Evolutionary conservation across 1,284 basidiomycete genomes (phyloP), one percentile per base, ranked within the genome.

Genomic region (Vanrija sp.): DNA sequence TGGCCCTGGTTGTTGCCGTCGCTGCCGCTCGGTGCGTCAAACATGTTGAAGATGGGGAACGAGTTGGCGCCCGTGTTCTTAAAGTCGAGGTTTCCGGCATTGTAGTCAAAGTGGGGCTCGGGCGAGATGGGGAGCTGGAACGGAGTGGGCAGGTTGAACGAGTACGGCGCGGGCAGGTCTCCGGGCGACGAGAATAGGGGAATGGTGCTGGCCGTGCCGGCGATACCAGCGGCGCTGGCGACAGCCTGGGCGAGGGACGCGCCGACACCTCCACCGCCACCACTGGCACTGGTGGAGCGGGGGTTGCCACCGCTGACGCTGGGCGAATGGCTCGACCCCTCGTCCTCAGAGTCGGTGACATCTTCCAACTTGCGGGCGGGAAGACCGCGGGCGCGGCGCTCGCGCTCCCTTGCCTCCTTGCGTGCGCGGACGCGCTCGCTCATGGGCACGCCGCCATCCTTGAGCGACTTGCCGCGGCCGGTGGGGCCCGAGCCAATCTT

Each of bases 371-470:
- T 61, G 24, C 53, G 38, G 5, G 51, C 54, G 15, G 64, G 59
- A 16, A 71, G 38, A 23, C 69, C 69, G 41, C 63, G 54, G 0
- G 66, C 66, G 23, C 57, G 51, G 15, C 68, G 53, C 45, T 73
- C 72, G 36, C 69, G 63, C 38, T 63, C 68, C 44, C 72, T 57
- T 4, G 72, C 72, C 48, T 76, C 75, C 51, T 73, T 73, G 19
- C 74, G 61, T 4, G 75, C 75, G 16, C 73, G 62, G 10, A 76
- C 75, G 37, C 75, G 66, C 57, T 76, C 75, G 39, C 62, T 66
- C 75, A 76, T 76, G 36, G 75, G 75, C 15, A 76, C 72, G 46
- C 75, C 75, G n/a, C 73, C 73, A 45, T 76, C 72, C 47, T 72
- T 71, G 38, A 77, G 56, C 7, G 65, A 56, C 60, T 77, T 77